Base-by-base conservation (phyloP, 2,329 filamentous ascomycete genomes). In the Diplodia corticola region DNA sequence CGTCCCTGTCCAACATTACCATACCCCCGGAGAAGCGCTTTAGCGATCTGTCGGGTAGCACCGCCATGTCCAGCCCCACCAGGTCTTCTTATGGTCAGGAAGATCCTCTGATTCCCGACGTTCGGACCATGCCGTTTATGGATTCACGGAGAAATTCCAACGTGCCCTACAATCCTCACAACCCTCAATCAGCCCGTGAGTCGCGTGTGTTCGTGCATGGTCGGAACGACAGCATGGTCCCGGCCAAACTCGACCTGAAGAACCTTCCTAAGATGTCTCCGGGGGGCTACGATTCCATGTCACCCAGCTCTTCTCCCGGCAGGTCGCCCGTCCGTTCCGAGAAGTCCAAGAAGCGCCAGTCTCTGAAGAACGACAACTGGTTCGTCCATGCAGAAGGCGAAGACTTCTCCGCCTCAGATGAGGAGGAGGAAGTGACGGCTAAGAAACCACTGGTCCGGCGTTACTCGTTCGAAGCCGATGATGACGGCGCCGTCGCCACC, bases 121-220 rank as follows among this genome's bases (percentile, higher is more conserved):
- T 70, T 73, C 78, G 70, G 0, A 85, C 85, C 0, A 83, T 97
- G 59, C 89, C 93, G 0, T 97, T 96, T 77, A 86, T 91, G 78
- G 89, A 95, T 74, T 96, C 91, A 0, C 87, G 93, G 37, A 83
- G 81, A 17, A 81, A 85, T 54, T 91, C 88, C 2, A 83, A 83
- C 68, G 84, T 81, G 15, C 79, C 10, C 10, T 44, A 44, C 40
- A 54, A 54, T 17, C 51, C 79, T 2, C 81, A 83, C 64, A 85
- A 81, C 9, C 81, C 83, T 9, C 77, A 79, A 59, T 77, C 82
- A 68, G 85, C 83, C 46, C 81, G 82, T 59, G 82, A 86, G 69
- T 87, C 87, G 0, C 83, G 82, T 44, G 68, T 79, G 66, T 81
- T 88, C 15, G 40, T 65, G 15, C 24, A 65, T 30, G n/a, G 61